Evolutionary conservation across 192 early-diverging fungal species (phyloP), one percentile per base, ranked within the genome.

Genomic region (Kappamyces sp.): DNA sequence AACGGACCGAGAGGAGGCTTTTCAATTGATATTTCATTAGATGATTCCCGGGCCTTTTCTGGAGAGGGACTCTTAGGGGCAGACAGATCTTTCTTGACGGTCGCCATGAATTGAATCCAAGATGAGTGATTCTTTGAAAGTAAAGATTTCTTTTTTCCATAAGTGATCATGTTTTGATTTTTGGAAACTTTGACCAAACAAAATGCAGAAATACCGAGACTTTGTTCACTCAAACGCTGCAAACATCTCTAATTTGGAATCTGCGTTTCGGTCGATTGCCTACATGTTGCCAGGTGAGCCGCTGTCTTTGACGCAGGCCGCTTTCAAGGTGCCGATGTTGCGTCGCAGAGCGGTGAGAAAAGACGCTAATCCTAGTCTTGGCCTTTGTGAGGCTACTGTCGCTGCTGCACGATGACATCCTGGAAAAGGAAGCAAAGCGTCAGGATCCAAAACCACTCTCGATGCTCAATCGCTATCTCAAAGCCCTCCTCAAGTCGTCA

Each of bases 261-360:
- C 86, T 68, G 80, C 86, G 4, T 73, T 93, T 9, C 83, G 92
- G 3, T 87, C 87, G 37, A 77, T 95, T 36, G 90, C 91, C 8
- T 98, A 98, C 58, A 79, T 98, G 37, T 63, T 98, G 13, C 92
- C 92, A 33, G 92, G 89, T 87, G 71, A 47, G 50, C 12, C 13
- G 3, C 5, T 8, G 23, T 51, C 39, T 49, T 49, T 62, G 8
- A 1, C 13, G 43, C 68, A 88, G 90, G 94, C 49, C 86, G 94
- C 7, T 98, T 98, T 68, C 82, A 86, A 39, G 88, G 95, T 67
- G 83, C 92, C 12, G 94, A 98, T 65, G 77, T 98, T 40, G 89
- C 87, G 6, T 92, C 92, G 9, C 10, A 65, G 32, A 43, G 15
- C 50, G 43, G 35, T 44, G 31, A 38, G 64, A 41, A 39, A 41